Conservation (phyloP, 805 yeast species). For the Myxozyma melibiosi region DNA sequence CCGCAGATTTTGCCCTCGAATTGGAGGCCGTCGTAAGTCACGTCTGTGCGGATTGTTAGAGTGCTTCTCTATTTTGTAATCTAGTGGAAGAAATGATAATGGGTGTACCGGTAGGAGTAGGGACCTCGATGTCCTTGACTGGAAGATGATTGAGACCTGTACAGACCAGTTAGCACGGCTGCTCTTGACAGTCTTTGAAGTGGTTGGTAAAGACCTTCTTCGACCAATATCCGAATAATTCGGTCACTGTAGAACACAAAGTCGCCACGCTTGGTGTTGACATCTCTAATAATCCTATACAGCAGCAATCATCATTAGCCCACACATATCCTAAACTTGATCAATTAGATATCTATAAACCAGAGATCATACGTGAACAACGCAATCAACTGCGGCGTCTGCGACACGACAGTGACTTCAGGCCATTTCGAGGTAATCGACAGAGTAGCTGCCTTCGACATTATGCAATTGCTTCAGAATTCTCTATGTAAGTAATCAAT, state of each 20-base stretch:
- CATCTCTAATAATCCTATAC: conserved; percentile 80
- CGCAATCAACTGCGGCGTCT: conserved; percentile 86
- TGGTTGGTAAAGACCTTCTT: conserved; percentile 56
- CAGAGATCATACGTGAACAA: conserved; percentile 60
- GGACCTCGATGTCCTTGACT: conserved; percentile 65
- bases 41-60: conserved; percentile 34
- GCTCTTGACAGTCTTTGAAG: background rate
- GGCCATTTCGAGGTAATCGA: conserved; percentile 7
- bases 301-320: background rate
- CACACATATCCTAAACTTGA: background rate
- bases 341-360: background rate
- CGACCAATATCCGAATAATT: conserved; percentile 89
- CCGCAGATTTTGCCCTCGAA: conserved; percentile 96
- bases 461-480: too few relatives aligned
- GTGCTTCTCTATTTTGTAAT: background rate
- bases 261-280: conserved; percentile 79
- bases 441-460: conserved; percentile 11
- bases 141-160: conserved; percentile 83
- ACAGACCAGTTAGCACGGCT: background rate
- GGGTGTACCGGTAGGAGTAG: conserved; percentile 71
- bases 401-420: conserved; percentile 74
- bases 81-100: background rate
- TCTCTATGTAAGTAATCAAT: too few relatives aligned
- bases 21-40: conserved; percentile 69
- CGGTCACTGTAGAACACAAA: conserved; percentile 95